Evolutionary conservation across 2,329 filamentous ascomycete species (phyloP).

Genomic region (Orbilia blumenaviensis): DNA sequence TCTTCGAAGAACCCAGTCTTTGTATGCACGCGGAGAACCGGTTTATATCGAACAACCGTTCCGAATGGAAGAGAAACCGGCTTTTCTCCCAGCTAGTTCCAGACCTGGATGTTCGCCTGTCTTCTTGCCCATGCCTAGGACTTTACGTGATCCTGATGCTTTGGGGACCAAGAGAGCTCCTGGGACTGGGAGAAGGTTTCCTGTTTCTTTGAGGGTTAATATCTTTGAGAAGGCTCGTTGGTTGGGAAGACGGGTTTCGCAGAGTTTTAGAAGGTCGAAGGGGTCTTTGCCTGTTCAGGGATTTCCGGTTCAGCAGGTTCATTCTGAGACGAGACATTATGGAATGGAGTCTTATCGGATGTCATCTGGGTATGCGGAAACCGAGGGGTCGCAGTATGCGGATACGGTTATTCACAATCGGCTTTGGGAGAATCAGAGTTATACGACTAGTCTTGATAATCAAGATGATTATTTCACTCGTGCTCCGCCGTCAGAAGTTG

Average conservation of each 20-base stretch:
- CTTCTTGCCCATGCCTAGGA: constrained; percentile 36
- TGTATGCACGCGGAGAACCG: constrained; percentile 11
- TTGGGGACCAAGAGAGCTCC: constrained; percentile 15
- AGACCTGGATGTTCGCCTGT: constrained; percentile 2
- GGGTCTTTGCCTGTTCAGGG: neutral
- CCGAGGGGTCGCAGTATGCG: constrained; percentile 32
- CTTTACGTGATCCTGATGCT: constrained; percentile 33
- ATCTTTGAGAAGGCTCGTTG: constrained; percentile 38
- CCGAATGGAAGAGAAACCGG: constrained; percentile 38
- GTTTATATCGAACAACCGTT: constrained; percentile 18
- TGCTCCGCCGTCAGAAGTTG: neutral
- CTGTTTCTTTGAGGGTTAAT: constrained; percentile 3
- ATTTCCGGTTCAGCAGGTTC: constrained; percentile 41
- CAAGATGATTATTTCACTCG: constrained; percentile 42
- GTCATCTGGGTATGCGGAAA: constrained; percentile 12
- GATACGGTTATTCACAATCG: constrained; percentile 48
- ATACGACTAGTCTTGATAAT: constrained; percentile 36
- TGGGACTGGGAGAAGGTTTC: neutral
- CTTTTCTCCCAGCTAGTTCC: constrained; percentile 44
- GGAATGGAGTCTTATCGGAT: constrained; percentile 3
- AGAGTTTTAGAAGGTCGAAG: constrained; percentile 11
- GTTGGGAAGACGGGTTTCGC: constrained; percentile 35
- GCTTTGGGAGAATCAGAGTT: constrained; percentile 43
- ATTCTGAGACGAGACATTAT: constrained; percentile 43
- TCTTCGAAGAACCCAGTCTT: constrained; percentile 29